These are phyloP conservation scores for Penicillium flavigenum DNA, from an alignment of 495 filamentous ascomycete species.

Conservation along the genomic window DNA sequence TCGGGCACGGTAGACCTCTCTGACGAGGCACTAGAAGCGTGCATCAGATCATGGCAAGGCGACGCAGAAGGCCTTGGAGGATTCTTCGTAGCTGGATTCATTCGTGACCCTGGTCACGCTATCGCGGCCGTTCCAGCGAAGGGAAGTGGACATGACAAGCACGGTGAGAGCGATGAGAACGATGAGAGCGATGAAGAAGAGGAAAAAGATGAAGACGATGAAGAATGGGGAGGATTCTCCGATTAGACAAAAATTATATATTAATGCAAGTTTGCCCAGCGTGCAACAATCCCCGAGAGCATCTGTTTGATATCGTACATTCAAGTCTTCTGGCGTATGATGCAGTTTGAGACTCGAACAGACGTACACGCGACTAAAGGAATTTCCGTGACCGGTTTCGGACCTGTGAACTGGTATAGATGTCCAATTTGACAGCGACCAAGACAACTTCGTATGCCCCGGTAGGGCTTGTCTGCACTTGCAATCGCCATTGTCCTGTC, in stretches of 20 bases:
- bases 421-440: slow-evolving; percentile 78
- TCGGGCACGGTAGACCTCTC: slow-evolving; percentile 36
- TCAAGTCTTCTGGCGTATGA: not conserved
- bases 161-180: slow-evolving; percentile 22
- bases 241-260: slow-evolving; percentile 31
- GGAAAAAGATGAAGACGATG: slow-evolving; percentile 29
- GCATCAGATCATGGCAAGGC: slow-evolving; percentile 76
- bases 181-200: slow-evolving; percentile 35
- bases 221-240: slow-evolving; percentile 50
- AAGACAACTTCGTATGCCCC: slow-evolving; percentile 59
- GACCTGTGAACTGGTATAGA: slow-evolving; percentile 61
- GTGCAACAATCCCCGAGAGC: slow-evolving; percentile 3
- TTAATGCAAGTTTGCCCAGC: slow-evolving; percentile 3
- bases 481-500: slow-evolving; percentile 78
- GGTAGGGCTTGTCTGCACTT: slow-evolving; percentile 52
- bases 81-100: slow-evolving; percentile 69
- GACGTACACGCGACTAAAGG: slow-evolving; percentile 35
- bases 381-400: slow-evolving; percentile 71
- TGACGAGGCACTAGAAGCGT: slow-evolving; percentile 63
- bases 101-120: slow-evolving; percentile 43
- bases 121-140: slow-evolving; percentile 3
- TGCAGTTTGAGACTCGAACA: not conserved
- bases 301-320: slow-evolving; percentile 10
- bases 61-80: slow-evolving; percentile 75
- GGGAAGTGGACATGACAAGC: slow-evolving; percentile 2